Base-by-base conservation (phyloP, 768 basidiomycete genomes). In the Zangia roseola region DNA sequence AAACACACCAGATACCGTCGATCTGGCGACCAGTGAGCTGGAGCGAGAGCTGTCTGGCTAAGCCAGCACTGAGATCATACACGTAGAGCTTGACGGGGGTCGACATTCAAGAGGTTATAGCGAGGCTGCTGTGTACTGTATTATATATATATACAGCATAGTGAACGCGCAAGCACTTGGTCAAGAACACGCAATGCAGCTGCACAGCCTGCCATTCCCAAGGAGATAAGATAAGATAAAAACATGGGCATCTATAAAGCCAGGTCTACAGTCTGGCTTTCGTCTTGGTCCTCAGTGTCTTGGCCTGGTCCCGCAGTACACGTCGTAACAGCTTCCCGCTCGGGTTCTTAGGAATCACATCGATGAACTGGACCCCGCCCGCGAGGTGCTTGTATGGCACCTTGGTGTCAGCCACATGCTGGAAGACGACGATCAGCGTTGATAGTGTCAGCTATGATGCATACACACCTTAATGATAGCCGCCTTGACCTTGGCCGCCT, bases 21-120 rank as follows among this genome's bases (percentile, higher is more conserved):
- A 97, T 91, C 67, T 94, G 91, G 44, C 82, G 80, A 5, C 94
- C 94, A 0, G 88, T 88, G 34, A 97, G 75, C 67, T 88, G 87
- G 40, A 76, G 70, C 6, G 92, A 94, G 30, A 97, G 71, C 52
- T 83, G 79, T 45, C 78, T 76, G 6, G 92, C 94, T 59, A 95
- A 75, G 35, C 94, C 94, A 60, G 86, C 83, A 68, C 85, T 93
- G 45, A 95, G 83, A 61, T 97, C 94, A 67, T 97, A 97, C 1
- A 95, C 82, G 62, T 94, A 93, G 21, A 97, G 78, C 56, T 90
- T 74, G 16, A 97, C 92, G 23, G 70, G 69, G 23, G 64, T 17
- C 13, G 62, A 50, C 61, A 63, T 62, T 46, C 7, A 16, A 26
- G 17, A 10, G 26, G 38, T 16, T 6, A 16, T 31, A 14, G n/a